A percentile compares a stretch with the other conserved stretches of the same genome.
phyloP scores from a whole-genome alignment of 2,329 filamentous ascomycete species.

The Fusarium acutatum region DNA sequence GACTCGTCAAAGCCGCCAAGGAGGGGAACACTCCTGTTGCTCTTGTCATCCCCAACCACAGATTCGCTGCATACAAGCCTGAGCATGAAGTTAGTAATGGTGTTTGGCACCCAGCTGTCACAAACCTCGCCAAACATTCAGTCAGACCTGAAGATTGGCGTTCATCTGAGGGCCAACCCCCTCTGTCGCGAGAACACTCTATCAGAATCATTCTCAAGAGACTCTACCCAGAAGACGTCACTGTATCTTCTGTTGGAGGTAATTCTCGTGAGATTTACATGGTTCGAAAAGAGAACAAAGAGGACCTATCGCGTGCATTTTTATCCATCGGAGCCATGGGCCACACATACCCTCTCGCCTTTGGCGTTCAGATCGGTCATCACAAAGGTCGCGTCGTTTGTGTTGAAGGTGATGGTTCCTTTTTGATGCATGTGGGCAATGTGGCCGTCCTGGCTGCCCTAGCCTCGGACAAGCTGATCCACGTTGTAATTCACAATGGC shows the following conservation, averaged over 20 bases:
- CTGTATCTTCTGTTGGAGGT: slow-evolving; percentile 6
- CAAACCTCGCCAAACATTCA: neutral
- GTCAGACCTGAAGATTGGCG: neutral
- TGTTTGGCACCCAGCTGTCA: neutral
- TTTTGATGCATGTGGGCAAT: slow-evolving; percentile 1
- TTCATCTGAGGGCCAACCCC: neutral
- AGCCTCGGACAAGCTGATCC: neutral
- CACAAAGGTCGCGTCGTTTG: neutral
- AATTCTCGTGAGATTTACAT: slow-evolving; percentile 13
- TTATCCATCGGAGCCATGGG: neutral
- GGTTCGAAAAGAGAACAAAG: slow-evolving; percentile 5
- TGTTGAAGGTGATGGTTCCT: neutral
- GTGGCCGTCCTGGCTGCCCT: neutral
- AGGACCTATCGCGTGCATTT: neutral
- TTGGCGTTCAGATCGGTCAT: neutral
- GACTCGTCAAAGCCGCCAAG: neutral
- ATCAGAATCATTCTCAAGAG: neutral
- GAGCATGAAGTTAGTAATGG: neutral
- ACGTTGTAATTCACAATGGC: neutral
- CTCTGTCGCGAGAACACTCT: neutral
- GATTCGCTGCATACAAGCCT: neutral
- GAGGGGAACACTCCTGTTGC: neutral
- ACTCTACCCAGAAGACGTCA: neutral
- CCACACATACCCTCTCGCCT: neutral
- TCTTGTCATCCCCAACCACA: neutral